These are phyloP conservation scores for Cardiospermum halicacabum DNA, from an alignment of 345 rosid species.

Conservation along the genomic window DNA sequence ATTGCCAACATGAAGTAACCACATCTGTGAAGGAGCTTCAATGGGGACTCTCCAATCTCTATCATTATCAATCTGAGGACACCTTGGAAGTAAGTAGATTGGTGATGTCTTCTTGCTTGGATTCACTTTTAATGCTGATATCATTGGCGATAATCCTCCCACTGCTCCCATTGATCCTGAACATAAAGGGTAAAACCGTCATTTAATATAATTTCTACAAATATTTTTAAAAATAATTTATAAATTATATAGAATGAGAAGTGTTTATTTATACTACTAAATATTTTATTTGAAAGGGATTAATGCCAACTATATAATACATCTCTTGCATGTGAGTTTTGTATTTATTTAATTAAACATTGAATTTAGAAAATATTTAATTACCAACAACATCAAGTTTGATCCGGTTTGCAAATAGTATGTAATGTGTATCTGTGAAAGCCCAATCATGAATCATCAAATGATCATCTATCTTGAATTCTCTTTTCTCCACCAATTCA, in stretches of 20 bases:
- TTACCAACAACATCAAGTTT: conserved; percentile 68
- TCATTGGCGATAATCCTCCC: conserved; percentile 81
- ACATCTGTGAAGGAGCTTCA: conserved; percentile 63
- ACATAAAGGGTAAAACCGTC: no score
- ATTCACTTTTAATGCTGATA: conserved; percentile 76
- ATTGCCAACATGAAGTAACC: conserved; percentile 76
- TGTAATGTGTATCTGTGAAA: conserved; percentile 68
- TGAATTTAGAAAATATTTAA: not conserved
- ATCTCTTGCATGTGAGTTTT: no score
- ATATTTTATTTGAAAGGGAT: no score
- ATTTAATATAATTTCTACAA: no score
- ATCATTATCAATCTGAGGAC: conserved; percentile 23
- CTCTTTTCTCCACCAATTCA: conserved; percentile 45
- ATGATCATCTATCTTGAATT: conserved; percentile 66
- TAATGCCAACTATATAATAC: no score
- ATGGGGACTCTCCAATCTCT: conserved; percentile 78
- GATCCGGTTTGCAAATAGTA: conserved; percentile 73
- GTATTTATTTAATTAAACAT: not conserved
- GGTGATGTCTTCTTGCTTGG: conserved; percentile 70
- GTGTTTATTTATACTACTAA: no score
- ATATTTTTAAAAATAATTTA: no score
- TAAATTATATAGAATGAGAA: no score
- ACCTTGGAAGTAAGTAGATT: conserved; percentile 77
- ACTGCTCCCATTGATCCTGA: conserved; percentile 78
- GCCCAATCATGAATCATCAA: conserved; percentile 98